Evolutionary conservation across 257 asterid species (phyloP).

Genomic region (Plantago major): DNA sequence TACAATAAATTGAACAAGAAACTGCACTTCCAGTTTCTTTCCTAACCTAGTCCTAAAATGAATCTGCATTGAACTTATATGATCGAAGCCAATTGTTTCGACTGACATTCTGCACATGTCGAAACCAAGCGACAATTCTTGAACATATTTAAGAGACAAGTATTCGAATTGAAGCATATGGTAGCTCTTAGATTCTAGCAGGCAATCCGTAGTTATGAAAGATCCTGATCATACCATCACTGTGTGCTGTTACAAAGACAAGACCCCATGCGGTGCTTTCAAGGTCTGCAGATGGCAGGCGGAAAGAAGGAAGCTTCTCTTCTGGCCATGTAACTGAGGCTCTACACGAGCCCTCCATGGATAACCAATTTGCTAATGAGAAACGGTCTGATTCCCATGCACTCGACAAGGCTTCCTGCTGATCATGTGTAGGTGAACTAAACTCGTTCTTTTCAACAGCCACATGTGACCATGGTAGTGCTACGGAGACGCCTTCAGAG

Average conservation of each 20-base stretch:
- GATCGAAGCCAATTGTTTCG: too few species aligned
- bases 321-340: constrained; percentile 75
- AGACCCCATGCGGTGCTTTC: constrained; percentile 46
- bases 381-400: constrained; percentile 45
- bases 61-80: too few species aligned
- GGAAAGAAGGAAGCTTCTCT: constrained; percentile 63
- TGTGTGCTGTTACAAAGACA: constrained; percentile 59
- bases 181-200: constrained; percentile 26
- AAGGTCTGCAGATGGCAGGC: constrained; percentile 16
- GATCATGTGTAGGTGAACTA: constrained; percentile 13
- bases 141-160: too few species aligned
- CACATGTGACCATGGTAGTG: constrained; percentile 54
- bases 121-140: background rate
- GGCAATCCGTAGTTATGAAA: constrained; percentile 84
- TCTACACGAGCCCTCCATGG: constrained; percentile 47
- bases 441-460: constrained; percentile 3
- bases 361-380: constrained; percentile 66
- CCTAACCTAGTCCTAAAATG: too few species aligned
- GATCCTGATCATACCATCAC: constrained; percentile 70
- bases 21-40: too few species aligned
- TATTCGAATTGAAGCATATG: background rate
- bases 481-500: constrained; percentile 46
- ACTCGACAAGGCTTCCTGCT: constrained; percentile 21
- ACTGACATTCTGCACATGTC: background rate
- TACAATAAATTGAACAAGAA: too few species aligned